Evolutionary conservation across 441 rosid species (phyloP).

Genomic region (Gossypium schwendimanii): DNA sequence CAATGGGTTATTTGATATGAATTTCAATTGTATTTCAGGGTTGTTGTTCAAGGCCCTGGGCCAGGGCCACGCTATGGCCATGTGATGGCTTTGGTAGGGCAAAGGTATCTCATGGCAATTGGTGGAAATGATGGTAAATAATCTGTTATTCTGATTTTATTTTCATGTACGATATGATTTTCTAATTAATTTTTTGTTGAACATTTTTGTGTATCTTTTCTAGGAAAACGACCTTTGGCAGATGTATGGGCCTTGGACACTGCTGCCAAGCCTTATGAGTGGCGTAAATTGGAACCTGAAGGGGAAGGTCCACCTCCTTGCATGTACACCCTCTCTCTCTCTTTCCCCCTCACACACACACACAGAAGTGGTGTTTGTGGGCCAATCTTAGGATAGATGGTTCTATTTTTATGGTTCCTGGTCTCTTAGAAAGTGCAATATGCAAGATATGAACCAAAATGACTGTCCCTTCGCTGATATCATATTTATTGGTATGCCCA

Average conservation of each 20-base stretch:
- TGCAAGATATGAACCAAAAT: slow-evolving; percentile 6
- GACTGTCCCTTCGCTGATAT: not conserved
- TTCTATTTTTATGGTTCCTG: not conserved
- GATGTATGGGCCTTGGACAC: slow-evolving; percentile 99
- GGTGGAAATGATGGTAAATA: slow-evolving; percentile 86
- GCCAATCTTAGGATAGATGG: not conserved
- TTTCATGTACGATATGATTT: not conserved
- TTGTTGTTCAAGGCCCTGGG: slow-evolving; percentile 98
- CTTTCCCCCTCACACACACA: slow-evolving; percentile 4
- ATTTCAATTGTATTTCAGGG: slow-evolving; percentile 45
- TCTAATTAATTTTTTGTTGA: not conserved
- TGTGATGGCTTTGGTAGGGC: slow-evolving; percentile 99
- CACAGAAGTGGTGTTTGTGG: not conserved
- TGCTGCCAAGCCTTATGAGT: slow-evolving; percentile 99
- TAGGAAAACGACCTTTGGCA: slow-evolving; percentile 95
- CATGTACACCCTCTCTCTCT: slow-evolving; percentile 53
- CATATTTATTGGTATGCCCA: not conserved
- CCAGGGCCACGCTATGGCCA: slow-evolving; percentile 99
- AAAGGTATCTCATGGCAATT: slow-evolving; percentile 85
- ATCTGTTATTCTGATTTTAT: slow-evolving; percentile 12
- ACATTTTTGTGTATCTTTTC: slow-evolving; percentile 18
- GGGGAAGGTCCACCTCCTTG: slow-evolving; percentile 99
- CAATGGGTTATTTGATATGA: slow-evolving; percentile 14
- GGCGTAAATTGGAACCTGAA: slow-evolving; percentile 99
- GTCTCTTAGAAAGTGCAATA: not conserved